Conservation (phyloP, 148 eudicot species). For the Rhododendron simsii region DNA sequence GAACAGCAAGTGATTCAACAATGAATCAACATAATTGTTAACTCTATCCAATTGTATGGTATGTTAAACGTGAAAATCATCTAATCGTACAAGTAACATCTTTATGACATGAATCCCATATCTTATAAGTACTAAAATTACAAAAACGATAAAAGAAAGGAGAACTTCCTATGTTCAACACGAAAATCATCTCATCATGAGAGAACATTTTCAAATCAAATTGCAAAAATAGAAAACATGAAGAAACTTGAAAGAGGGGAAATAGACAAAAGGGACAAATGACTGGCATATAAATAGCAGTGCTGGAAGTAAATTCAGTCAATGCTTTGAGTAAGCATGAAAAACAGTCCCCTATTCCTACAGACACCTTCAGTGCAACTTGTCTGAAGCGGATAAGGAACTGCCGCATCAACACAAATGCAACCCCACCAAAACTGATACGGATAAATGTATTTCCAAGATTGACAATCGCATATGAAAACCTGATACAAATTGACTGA, state of each 20-base stretch:
- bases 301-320: background rate
- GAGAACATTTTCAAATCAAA: background rate
- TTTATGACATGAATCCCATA: too few species aligned
- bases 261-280: background rate
- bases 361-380: background rate
- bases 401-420: background rate
- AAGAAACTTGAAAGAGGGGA: background rate
- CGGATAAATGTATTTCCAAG: background rate
- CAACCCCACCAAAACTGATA: background rate
- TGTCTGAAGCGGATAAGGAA: background rate
- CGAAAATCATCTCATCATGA: background rate
- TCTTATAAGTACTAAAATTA: background rate
- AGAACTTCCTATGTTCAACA: background rate
- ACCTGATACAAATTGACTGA: conserved; percentile 15
- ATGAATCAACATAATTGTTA: background rate
- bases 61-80: background rate
- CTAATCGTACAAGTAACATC: background rate
- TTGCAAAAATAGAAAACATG: background rate
- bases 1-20: background rate
- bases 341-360: background rate
- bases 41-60: background rate
- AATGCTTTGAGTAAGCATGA: background rate
- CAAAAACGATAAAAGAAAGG: background rate
- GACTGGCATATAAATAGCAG: background rate
- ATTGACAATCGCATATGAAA: background rate